A percentile compares a stretch with the other conserved stretches of the same genome.
Evolutionary conservation across 2,329 filamentous ascomycete species (phyloP).

Genomic region (Chrysosphaeria jannelii): DNA sequence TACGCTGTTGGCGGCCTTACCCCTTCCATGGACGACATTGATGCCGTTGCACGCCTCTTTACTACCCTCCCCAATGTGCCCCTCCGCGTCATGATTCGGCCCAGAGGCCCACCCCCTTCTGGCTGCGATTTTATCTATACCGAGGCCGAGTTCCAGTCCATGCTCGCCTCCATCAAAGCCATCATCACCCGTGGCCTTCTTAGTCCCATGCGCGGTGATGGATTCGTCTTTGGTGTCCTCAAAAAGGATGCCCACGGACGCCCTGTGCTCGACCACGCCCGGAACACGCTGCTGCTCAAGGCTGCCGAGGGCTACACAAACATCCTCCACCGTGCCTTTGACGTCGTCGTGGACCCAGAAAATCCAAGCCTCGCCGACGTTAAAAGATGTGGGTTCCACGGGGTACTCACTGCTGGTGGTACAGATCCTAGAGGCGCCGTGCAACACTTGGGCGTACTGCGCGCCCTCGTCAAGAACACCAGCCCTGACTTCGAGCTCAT

Average conservation of each 20-base stretch:
- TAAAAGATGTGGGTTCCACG: conserved; percentile 15
- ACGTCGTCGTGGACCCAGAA: conserved; percentile 11
- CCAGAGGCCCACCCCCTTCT: conserved; percentile 11
- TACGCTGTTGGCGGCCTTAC: conserved; percentile 21
- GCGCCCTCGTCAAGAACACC: conserved; percentile 3
- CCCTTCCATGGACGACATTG: conserved; percentile 13
- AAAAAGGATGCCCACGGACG: background rate
- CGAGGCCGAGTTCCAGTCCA: conserved; percentile 12
- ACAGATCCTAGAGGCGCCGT: conserved; percentile 9
- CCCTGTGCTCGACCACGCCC: conserved; percentile 11
- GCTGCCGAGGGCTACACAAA: conserved; percentile 13
- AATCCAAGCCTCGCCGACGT: conserved; percentile 10
- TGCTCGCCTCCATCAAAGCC: conserved; percentile 11
- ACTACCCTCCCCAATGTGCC: conserved; percentile 8
- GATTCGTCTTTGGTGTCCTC: conserved; percentile 25
- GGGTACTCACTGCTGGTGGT: conserved; percentile 22
- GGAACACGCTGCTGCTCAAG: conserved; percentile 12
- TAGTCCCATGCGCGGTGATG: conserved; percentile 14
- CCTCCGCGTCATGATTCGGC: conserved; percentile 24
- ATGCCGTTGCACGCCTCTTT: conserved; percentile 5
- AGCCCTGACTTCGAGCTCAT: conserved; percentile 14
- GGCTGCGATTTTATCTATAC: conserved; percentile 18
- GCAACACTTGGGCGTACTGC: conserved; percentile 12
- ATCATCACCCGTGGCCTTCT: conserved; percentile 13
- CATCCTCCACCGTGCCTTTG: conserved; percentile 26